Conservation (phyloP, 2,329 filamentous ascomycete species). For the Talaromyces sp. region DNA sequence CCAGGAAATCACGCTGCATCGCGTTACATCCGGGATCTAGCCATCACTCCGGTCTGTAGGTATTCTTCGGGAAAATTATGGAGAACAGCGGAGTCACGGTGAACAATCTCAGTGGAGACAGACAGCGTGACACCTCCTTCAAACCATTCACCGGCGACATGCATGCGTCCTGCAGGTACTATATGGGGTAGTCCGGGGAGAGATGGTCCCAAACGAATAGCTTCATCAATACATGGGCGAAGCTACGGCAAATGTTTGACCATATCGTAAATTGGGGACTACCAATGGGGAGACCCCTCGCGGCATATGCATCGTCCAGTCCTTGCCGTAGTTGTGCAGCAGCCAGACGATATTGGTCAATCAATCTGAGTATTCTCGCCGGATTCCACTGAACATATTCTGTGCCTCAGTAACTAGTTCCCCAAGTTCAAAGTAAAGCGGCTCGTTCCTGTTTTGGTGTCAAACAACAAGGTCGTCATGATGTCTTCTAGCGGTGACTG, state of each 20-base stretch:
- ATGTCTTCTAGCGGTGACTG: not conserved
- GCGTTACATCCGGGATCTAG: not conserved
- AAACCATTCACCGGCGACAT: not conserved
- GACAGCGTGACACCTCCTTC: not conserved
- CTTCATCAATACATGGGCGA: not conserved
- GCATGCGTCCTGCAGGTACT: not conserved
- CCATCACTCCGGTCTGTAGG: not conserved
- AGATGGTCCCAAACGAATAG: not conserved
- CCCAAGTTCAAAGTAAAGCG: not conserved
- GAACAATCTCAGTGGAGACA: not conserved
- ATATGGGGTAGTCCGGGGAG: not conserved
- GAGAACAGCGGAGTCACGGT: not conserved
- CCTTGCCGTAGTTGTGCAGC: not conserved
- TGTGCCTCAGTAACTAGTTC: not conserved
- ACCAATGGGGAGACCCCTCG: not conserved
- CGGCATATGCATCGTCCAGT: not conserved
- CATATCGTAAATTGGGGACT: not conserved
- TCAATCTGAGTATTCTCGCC: not conserved
- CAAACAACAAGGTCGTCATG: not conserved
- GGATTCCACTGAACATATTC: not conserved
- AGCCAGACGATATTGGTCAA: not conserved
- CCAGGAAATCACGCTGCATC: not conserved
- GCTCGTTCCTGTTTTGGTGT: not conserved
- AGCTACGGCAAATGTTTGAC: not conserved
- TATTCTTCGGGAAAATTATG: not conserved